phyloP scores from a whole-genome alignment of 176 grass and related monocot species.

The Aegilops bicornis region DNA sequence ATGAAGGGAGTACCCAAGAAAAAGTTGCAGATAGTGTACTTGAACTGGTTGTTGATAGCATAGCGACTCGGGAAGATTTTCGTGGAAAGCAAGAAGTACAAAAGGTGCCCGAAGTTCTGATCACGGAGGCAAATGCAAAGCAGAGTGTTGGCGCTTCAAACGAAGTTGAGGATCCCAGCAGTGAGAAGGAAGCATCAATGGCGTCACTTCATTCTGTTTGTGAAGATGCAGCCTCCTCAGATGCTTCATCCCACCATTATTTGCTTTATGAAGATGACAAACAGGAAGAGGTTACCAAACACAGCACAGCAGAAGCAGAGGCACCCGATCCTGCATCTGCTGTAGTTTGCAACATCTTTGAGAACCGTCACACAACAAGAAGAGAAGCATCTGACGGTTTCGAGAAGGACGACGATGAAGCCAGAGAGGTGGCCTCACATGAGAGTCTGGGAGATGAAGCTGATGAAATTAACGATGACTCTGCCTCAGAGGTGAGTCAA shows the following conservation, averaged over 20 bases:
- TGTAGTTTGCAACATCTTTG: background rate
- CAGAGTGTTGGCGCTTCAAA: background rate
- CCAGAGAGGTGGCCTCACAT: background rate
- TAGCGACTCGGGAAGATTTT: background rate
- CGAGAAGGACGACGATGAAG: background rate
- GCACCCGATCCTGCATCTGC: background rate
- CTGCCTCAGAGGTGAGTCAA: conserved; percentile 10
- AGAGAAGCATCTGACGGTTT: background rate
- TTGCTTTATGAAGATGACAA: background rate
- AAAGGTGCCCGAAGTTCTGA: background rate
- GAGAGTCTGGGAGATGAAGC: background rate
- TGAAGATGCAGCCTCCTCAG: background rate
- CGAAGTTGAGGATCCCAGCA: background rate
- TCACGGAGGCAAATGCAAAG: background rate
- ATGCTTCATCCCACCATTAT: background rate
- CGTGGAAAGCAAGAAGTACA: background rate
- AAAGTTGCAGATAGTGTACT: background rate
- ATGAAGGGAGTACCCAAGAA: background rate
- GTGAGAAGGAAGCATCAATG: background rate
- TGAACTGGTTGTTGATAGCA: background rate
- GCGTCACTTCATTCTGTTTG: background rate
- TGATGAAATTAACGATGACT: background rate
- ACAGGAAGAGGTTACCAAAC: background rate
- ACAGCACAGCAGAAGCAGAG: background rate
- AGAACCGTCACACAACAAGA: background rate